Evolutionary conservation across 1,284 basidiomycete genomes (phyloP).

Genomic region (Ceratobasidium theobromae): DNA sequence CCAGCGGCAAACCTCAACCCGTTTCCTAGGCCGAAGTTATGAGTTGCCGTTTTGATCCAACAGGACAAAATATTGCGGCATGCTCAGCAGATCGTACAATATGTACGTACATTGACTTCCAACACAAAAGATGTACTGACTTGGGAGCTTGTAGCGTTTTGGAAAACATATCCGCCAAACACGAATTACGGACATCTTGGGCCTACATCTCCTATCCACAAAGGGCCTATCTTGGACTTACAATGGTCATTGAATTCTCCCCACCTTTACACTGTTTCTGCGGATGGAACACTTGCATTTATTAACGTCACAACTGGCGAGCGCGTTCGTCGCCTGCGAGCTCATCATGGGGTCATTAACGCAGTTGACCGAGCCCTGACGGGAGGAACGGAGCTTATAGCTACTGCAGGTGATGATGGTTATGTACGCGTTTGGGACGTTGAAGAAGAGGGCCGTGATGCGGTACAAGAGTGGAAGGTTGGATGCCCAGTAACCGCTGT

Average conservation of each 20-base stretch:
- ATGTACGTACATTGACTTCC: conserved; percentile 53
- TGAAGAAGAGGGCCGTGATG: conserved; percentile 71
- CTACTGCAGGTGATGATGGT: conserved; percentile 86
- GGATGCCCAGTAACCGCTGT: conserved; percentile 90
- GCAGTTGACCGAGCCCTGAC: conserved; percentile 80
- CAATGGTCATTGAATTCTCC: conserved; percentile 77
- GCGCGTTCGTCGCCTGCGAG: conserved; percentile 70
- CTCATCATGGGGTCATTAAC: conserved; percentile 88
- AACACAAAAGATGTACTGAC: conserved; percentile 1
- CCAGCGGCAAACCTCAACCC: not conserved
- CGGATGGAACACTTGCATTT: conserved; percentile 76
- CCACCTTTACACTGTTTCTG: conserved; percentile 75
- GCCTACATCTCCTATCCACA: conserved; percentile 57
- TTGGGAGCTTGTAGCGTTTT: conserved; percentile 55
- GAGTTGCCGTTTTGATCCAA: conserved; percentile 78
- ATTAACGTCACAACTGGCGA: conserved; percentile 79
- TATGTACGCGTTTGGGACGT: conserved; percentile 83
- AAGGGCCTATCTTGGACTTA: conserved; percentile 76
- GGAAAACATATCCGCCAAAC: conserved; percentile 79
- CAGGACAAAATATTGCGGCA: conserved; percentile 79
- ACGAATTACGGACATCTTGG: conserved; percentile 75
- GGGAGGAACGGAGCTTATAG: conserved; percentile 77
- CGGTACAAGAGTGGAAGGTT: conserved; percentile 77
- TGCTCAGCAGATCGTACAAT: conserved; percentile 78
- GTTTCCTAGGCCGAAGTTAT: conserved; percentile 65